These are phyloP conservation scores for Pseudotsuga menziesii DNA, from an alignment of 75 land plant species.

Conservation along the genomic window DNA sequence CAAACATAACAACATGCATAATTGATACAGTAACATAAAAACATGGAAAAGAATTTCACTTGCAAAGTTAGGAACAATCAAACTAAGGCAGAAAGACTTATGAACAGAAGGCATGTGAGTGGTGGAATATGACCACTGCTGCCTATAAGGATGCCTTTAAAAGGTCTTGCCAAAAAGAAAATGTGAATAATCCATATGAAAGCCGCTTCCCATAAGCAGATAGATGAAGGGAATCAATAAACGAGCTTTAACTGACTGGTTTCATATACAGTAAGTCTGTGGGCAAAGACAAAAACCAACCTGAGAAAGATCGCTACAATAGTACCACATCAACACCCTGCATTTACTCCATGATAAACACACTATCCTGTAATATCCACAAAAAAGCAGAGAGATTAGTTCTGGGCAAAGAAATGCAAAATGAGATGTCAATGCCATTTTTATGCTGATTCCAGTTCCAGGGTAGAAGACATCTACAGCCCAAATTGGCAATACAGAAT, in stretches of 20 bases:
- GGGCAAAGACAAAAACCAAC: background rate
- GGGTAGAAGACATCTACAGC: background rate
- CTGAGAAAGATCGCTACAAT: background rate
- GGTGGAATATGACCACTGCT: background rate
- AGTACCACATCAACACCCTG: background rate
- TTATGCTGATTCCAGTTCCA: background rate
- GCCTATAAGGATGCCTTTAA: background rate
- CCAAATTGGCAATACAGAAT: background rate
- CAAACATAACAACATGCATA: background rate
- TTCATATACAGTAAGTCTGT: background rate
- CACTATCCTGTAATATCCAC: no score
- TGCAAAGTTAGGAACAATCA: background rate
- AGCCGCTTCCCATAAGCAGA: background rate
- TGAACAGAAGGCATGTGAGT: background rate
- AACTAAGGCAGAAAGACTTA: background rate
- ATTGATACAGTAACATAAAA: background rate
- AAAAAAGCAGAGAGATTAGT: background rate
- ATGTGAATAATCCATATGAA: no score
- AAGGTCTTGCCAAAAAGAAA: background rate
- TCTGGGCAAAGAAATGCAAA: background rate
- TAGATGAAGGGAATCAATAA: background rate
- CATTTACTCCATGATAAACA: background rate
- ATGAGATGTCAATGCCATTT: background rate
- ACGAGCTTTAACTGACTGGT: background rate
- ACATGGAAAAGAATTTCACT: background rate